A percentile compares a stretch with the other conserved stretches of the same genome.
phyloP scores from a whole-genome alignment of 352 stramenopile species.

The Globisporangium echinulatum region DNA sequence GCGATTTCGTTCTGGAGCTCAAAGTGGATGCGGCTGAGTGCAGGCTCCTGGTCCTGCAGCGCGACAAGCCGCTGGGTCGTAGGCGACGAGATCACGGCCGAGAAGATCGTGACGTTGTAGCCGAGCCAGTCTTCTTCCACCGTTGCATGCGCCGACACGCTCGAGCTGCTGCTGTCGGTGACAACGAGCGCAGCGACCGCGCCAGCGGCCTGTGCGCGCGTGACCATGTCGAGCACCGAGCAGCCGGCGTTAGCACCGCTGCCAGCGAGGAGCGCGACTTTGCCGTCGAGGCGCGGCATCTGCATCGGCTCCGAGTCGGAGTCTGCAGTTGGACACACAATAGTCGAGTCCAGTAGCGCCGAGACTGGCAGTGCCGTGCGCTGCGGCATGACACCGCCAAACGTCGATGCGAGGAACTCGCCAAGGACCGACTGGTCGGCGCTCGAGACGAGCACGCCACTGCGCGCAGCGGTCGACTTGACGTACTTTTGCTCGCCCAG shows the following conservation, averaged over 20 bases:
- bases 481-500: conserved; percentile 35
- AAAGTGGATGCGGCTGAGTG: conserved; percentile 20
- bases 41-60: conserved; percentile 10
- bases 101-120: conserved; percentile 69
- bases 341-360: conserved; percentile 11
- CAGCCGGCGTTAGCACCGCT: conserved; percentile 15
- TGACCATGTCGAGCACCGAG: conserved; percentile 37
- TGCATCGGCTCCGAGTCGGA: conserved; percentile 11
- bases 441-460: conserved; percentile 26
- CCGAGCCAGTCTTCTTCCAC: conserved; percentile 43
- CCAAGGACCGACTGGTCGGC: conserved; percentile 20
- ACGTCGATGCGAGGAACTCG: conserved; percentile 45
- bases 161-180: conserved; percentile 17
- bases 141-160: conserved; percentile 23
- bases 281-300: conserved; percentile 18
- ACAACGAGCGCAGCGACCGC: conserved; percentile 31
- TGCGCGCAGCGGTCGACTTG: conserved; percentile 14
- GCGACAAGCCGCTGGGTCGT: conserved; percentile 23
- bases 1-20: conserved; percentile 34
- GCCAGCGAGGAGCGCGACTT: conserved; percentile 27
- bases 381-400: conserved; percentile 34
- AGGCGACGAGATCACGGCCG: conserved; percentile 26
- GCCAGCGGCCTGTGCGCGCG: conserved; percentile 32
- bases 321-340: conserved; percentile 17
- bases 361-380: conserved; percentile 19